phyloP scores from a whole-genome alignment of 495 filamentous ascomycete species.

The Acidiella bohemica region DNA sequence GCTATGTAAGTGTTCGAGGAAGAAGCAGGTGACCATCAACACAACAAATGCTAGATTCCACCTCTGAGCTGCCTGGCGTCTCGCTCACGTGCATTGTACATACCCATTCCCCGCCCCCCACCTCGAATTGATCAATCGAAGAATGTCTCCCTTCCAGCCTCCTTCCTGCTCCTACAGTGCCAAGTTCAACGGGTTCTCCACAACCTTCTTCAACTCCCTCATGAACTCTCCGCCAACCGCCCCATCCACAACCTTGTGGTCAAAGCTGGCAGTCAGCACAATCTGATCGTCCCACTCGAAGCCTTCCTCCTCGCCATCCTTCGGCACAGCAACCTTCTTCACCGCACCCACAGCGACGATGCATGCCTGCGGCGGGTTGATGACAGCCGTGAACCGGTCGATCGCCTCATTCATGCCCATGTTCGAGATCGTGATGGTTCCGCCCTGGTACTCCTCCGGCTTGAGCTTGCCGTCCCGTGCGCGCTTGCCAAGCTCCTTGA shows the following conservation, averaged over 20 bases:
- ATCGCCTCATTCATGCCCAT: constrained; percentile 99
- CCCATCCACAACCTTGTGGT: constrained; percentile 90
- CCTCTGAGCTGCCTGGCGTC: too few species aligned
- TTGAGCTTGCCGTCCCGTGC: constrained; percentile 96
- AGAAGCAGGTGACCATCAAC: too few species aligned
- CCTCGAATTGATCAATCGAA: background rate
- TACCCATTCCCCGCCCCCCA: too few species aligned
- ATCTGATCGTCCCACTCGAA: constrained; percentile 98
- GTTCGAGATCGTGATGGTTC: constrained; percentile 98
- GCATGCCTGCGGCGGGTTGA: constrained; percentile 95
- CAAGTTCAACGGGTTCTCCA: constrained; percentile 93
- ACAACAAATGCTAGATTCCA: too few species aligned
- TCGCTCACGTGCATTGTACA: too few species aligned
- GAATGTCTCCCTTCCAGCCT: background rate
- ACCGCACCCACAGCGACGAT: constrained; percentile 92
- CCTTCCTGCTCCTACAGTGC: constrained; percentile 46
- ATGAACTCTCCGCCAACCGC: constrained; percentile 97
- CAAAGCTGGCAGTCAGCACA: constrained; percentile 83
- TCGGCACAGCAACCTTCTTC: constrained; percentile 84
- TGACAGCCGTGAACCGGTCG: constrained; percentile 96
- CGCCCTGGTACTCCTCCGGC: constrained; percentile 98
- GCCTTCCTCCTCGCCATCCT: constrained; percentile 50
- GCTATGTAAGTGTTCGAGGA: too few species aligned
- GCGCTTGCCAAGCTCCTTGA: constrained; percentile 94
- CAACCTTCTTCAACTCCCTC: constrained; percentile 87